A percentile compares a stretch with the other conserved stretches of the same genome.
These are phyloP conservation scores for Aspergillus sp. DNA, from an alignment of 2,329 filamentous ascomycete species.

Conservation along the genomic window DNA sequence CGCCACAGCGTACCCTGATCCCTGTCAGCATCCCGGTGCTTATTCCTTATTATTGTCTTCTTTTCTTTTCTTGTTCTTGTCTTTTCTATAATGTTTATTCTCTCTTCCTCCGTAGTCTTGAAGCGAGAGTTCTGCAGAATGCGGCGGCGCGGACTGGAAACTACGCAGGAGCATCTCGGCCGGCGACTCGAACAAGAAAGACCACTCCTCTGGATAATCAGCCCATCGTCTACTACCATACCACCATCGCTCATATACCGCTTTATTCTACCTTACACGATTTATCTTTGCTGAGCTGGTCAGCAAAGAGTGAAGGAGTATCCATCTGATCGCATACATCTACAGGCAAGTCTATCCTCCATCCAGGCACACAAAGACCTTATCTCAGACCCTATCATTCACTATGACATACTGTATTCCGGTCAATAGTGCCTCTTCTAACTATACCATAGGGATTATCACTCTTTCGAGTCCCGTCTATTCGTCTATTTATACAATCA, in stretches of 20 bases:
- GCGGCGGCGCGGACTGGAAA: conserved; percentile 6
- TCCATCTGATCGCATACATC: neutral
- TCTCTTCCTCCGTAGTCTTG: neutral
- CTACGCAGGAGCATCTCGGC: conserved; percentile 5
- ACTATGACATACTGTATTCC: neutral
- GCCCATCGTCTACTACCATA: neutral
- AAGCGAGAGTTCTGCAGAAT: conserved; percentile 2
- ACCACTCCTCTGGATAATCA: neutral
- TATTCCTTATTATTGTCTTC: neutral
- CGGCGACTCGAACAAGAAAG: neutral
- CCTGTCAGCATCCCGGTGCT: neutral
- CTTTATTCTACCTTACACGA: neutral
- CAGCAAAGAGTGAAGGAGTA: neutral
- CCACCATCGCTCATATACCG: neutral
- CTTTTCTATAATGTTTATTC: neutral
- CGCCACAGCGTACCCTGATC: neutral
- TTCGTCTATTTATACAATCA: neutral
- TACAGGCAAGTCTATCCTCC: neutral
- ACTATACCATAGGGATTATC: neutral
- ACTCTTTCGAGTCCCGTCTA: neutral
- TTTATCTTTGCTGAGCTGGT: neutral
- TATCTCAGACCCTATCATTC: neutral
- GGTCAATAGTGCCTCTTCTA: neutral
- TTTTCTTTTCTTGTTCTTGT: neutral
- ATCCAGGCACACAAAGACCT: neutral